These are phyloP conservation scores for Thermothelomyces thermophilus DNA, from an alignment of 2,329 filamentous ascomycete genomes.

Conservation along the genomic window DNA sequence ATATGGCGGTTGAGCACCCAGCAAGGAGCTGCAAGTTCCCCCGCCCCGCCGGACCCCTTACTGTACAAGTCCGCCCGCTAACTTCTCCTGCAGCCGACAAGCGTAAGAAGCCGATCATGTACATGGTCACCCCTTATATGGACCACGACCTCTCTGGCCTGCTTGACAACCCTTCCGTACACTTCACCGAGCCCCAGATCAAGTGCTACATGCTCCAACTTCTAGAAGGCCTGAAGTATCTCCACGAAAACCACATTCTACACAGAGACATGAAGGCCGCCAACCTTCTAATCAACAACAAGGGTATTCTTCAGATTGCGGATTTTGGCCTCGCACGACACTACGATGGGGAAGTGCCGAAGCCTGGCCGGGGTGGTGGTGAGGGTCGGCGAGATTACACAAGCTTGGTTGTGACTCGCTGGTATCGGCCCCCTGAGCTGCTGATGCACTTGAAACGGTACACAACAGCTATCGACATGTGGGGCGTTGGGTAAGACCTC, in stretches of 20 bases:
- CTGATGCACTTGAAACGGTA: slow-evolving; percentile 82
- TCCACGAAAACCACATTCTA: slow-evolving; percentile 83
- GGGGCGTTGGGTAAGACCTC: slow-evolving; percentile 78
- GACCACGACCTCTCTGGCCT: slow-evolving; percentile 97
- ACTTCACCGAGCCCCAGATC: slow-evolving; percentile 82
- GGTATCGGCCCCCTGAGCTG: slow-evolving; percentile 93
- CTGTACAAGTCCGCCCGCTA: slow-evolving; percentile 7
- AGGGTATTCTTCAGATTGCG: slow-evolving; percentile 88
- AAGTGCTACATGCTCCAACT: slow-evolving; percentile 97
- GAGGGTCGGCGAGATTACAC: slow-evolving; percentile 88
- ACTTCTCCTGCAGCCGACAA: slow-evolving; percentile 54
- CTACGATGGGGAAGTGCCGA: slow-evolving; percentile 79
- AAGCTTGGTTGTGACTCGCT: slow-evolving; percentile 90
- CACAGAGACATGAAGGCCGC: slow-evolving; percentile 99
- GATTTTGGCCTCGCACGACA: slow-evolving; percentile 93
- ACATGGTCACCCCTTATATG: slow-evolving; percentile 99
- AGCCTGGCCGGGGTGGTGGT: slow-evolving; percentile 70
- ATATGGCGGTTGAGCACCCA: slow-evolving; percentile 88
- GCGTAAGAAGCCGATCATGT: slow-evolving; percentile 79
- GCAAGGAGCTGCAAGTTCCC: slow-evolving; percentile 54
- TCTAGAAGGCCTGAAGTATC: slow-evolving; percentile 79
- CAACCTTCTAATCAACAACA: slow-evolving; percentile 93
- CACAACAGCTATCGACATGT: slow-evolving; percentile 96
- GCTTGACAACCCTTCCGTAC: slow-evolving; percentile 86
- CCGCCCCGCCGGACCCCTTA: neutral